Percentiles rank a stretch among this genome's conserved stretches.
These are phyloP conservation scores for Mortierella sp. DNA, from an alignment of 371 early-diverging fungal species.

Conservation along the genomic window DNA sequence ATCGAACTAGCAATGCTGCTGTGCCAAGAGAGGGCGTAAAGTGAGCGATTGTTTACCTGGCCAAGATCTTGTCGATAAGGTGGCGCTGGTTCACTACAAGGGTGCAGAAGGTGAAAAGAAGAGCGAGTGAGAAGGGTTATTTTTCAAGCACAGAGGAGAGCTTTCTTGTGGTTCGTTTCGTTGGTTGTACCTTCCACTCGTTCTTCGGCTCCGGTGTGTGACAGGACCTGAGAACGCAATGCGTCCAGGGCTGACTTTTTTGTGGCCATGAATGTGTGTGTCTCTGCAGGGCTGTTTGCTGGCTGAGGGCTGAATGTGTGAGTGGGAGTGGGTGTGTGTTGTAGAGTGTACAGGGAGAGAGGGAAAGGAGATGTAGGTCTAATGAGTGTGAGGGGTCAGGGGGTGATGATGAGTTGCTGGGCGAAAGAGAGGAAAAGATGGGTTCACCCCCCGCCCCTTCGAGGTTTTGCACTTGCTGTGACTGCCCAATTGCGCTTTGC, in stretches of 20 bases:
- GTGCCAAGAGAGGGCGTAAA: no score
- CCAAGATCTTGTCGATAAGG: slow-evolving; percentile 94
- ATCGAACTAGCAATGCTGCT: neutral
- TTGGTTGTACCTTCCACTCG: slow-evolving; percentile 68
- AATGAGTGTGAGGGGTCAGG: neutral
- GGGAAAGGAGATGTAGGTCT: neutral
- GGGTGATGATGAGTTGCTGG: neutral
- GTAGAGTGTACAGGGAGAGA: neutral
- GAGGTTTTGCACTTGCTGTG: neutral
- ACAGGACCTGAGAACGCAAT: slow-evolving; percentile 62
- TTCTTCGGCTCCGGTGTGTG: slow-evolving; percentile 66
- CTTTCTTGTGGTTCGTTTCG: no score
- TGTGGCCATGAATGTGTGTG: slow-evolving; percentile 27
- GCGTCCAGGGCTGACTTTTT: slow-evolving; percentile 57
- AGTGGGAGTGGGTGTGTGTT: neutral
- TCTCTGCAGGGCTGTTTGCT: neutral
- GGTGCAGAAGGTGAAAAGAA: neutral
- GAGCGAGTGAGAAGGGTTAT: neutral
- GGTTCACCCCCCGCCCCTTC: neutral
- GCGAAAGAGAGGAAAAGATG: neutral
- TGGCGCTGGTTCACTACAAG: slow-evolving; percentile 87
- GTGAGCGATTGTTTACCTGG: slow-evolving; percentile 66
- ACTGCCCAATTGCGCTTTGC: neutral
- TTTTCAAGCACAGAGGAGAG: no score
- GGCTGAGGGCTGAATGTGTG: neutral